Evolutionary conservation across 371 early-diverging fungal genomes (phyloP).

Genomic region (Syncephalastrum monosporum): DNA sequence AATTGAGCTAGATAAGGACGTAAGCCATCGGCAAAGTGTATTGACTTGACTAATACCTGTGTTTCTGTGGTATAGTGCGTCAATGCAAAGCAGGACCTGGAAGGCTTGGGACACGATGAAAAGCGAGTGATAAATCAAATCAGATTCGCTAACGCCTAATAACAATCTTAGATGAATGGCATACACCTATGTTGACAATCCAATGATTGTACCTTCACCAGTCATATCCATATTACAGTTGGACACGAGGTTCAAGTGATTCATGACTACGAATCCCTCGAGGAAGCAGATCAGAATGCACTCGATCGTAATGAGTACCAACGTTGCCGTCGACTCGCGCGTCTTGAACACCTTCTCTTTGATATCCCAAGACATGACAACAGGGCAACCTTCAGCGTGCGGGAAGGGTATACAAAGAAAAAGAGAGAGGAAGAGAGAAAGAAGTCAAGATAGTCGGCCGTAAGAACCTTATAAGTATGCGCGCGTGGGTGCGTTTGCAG

Average conservation of each 20-base stretch:
- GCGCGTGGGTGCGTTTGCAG: no score
- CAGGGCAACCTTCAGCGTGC: no score
- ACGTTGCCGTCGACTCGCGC: constrained; percentile 27
- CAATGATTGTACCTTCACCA: constrained; percentile 18
- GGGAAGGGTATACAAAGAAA: constrained; percentile 3
- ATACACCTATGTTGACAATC: neutral
- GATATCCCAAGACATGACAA: constrained; percentile 1
- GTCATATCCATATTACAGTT: constrained; percentile 29
- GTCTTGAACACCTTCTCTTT: constrained; percentile 28
- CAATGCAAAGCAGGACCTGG: constrained; percentile 43
- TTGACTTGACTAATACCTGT: constrained; percentile 26
- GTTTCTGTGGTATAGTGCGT: constrained; percentile 47
- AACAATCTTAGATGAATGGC: neutral
- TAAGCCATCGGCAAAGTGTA: neutral
- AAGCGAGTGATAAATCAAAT: constrained; percentile 49
- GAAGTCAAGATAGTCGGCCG: neutral
- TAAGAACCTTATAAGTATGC: no score
- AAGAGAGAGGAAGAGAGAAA: constrained; percentile 1
- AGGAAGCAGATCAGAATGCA: constrained; percentile 39
- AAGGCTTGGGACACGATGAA: constrained; percentile 51
- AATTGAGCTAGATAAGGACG: constrained; percentile 35
- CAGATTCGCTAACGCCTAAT: constrained; percentile 51
- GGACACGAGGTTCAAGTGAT: constrained; percentile 37
- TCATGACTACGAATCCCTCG: constrained; percentile 43
- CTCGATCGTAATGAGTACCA: constrained; percentile 33